Percentiles rank a stretch among this genome's conserved stretches.
phyloP scores from a whole-genome alignment of 441 rosid species.

The Cnidoscolus chayamansa region DNA sequence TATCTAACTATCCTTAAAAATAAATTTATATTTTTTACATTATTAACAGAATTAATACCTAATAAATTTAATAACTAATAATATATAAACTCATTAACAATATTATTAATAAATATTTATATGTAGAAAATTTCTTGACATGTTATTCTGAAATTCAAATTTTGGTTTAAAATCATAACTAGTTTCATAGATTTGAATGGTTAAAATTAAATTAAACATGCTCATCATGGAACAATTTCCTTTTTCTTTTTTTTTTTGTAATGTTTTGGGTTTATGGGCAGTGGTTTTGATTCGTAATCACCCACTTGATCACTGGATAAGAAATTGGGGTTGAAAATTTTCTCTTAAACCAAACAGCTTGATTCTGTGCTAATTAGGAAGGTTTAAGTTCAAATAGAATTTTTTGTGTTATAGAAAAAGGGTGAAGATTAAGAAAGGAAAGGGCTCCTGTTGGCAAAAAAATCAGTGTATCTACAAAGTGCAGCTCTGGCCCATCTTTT shows the following conservation, averaged over 20 bases:
- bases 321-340: constrained; percentile 4
- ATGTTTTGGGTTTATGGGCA: constrained; percentile 10
- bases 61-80: too few species aligned
- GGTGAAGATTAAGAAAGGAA: background rate
- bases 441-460: background rate
- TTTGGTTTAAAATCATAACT: too few species aligned
- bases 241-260: background rate
- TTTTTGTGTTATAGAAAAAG: background rate
- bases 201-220: background rate
- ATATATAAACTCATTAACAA: too few species aligned
- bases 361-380: background rate
- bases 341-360: background rate
- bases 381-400: background rate
- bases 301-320: constrained; percentile 5
- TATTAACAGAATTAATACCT: too few species aligned
- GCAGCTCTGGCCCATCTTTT: background rate
- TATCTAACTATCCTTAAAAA: too few species aligned
- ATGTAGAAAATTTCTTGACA: too few species aligned
- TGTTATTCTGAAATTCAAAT: too few species aligned
- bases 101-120: too few species aligned
- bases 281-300: background rate
- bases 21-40: too few species aligned
- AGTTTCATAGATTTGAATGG: too few species aligned
- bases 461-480: background rate
- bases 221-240: constrained; percentile 5